phyloP scores from a whole-genome alignment of 208 protist genomes.

The Trichomonas tenax region DNA sequence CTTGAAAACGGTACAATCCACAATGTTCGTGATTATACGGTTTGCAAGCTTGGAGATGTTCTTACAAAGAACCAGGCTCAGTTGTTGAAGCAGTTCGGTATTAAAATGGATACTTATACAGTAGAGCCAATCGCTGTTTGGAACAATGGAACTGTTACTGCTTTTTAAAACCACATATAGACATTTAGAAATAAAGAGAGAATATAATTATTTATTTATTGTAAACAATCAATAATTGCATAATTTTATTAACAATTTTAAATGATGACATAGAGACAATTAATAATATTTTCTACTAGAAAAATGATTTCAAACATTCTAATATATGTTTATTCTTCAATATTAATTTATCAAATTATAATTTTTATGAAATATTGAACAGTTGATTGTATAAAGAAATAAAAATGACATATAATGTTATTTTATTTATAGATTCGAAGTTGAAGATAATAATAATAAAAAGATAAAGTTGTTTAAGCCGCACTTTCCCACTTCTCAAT shows the following conservation, averaged over 20 bases:
- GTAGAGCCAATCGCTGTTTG: background rate
- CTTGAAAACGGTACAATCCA: background rate
- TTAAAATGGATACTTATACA: background rate
- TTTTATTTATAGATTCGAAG: no score
- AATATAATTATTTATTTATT: background rate
- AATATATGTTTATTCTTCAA: no score
- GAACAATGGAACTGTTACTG: background rate
- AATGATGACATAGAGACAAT: no score
- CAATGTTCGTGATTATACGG: slow-evolving; percentile 1
- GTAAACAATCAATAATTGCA: no score
- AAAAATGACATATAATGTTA: no score
- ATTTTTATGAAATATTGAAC: no score
- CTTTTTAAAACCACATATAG: background rate
- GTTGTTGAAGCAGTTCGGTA: background rate
- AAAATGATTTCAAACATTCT: no score
- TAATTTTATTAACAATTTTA: no score
- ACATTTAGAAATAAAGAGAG: background rate
- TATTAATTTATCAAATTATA: no score
- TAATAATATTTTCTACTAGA: no score
- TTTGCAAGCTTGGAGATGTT: background rate
- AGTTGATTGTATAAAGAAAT: no score
- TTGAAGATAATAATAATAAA: no score
- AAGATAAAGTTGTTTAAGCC: background rate
- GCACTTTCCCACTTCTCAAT: background rate
- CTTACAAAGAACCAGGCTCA: background rate